Conservation (phyloP, 805 yeast genomes). For the Starmerella floris region DNA sequence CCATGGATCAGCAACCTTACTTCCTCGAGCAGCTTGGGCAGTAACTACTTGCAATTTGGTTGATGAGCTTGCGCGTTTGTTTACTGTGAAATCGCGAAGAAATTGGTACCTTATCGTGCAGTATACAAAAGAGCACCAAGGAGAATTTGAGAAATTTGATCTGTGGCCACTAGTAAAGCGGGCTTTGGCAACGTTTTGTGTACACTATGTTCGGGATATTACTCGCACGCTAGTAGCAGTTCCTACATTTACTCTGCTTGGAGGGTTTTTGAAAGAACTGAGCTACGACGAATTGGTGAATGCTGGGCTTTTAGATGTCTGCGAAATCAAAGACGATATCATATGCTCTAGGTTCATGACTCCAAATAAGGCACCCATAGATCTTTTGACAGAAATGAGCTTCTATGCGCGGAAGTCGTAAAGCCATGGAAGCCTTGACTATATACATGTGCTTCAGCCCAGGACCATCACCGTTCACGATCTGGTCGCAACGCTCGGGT, state of each 20-base stretch:
- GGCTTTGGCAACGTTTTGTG: background rate
- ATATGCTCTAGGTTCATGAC: background rate
- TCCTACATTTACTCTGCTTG: background rate
- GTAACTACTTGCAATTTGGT: conserved; percentile 1
- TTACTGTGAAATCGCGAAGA: background rate
- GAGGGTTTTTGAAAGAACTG: background rate
- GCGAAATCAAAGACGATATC: background rate
- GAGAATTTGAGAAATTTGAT: background rate
- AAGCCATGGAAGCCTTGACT: too few species aligned
- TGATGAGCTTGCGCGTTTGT: background rate
- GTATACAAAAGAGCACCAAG: background rate
- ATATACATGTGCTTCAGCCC: too few species aligned
- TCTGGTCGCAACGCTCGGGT: too few species aligned
- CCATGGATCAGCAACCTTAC: background rate
- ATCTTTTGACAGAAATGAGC: background rate
- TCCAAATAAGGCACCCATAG: background rate
- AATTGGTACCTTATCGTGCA: background rate
- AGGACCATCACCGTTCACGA: too few species aligned
- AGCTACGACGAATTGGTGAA: background rate
- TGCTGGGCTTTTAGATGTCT: background rate
- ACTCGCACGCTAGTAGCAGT: background rate
- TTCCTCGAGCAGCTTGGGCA: conserved; percentile 2
- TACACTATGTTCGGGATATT: background rate
- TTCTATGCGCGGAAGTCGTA: background rate
- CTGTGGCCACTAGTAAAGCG: background rate